Base-by-base conservation (phyloP, 176 grass and related monocot genomes). In the Avena sativa region DNA sequence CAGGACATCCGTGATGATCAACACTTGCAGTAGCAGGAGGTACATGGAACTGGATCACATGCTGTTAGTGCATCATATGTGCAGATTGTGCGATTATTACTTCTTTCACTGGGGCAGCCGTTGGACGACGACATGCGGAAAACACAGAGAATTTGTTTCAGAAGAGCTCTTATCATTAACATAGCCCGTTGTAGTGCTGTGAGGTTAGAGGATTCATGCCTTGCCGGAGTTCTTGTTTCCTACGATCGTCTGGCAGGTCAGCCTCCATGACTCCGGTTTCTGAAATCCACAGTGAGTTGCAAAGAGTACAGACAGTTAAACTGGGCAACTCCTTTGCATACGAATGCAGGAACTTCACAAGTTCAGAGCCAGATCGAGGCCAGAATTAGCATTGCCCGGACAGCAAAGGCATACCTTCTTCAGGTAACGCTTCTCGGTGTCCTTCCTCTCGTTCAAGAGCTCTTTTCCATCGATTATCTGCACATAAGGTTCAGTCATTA, bases 201-300 rank as follows among this genome's bases (percentile, higher is more conserved):
- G 51, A 55, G 48, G 6, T 36, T 12, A 56, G 47, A 2, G 40
- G 23, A 63, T 56, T 11, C 79, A 28, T 91, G 90, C 92, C 93
- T 98, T 96, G 92, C 96, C 96, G 75, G 89, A 92, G 62, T 96
- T 98, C 89, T 96, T 96, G 61, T 94, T 92, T 46, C 96, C 93
- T 20, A 98, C 92, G 87, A 98, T 98, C 46, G 90, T 98, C 91
- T 98, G 96, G 78, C 96, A 98, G 59, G 93, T 89, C 43, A 98
- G 92, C 78, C 93, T 90, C 96, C 96, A 98, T 57, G 96, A 96
- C 67, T 94, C 93, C 9, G 96, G 93, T 87, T 98, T 98, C 96
- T 98, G 86, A 23, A 17, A 79, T 2, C 60, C 15, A 19, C 12
- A 86, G 6, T 1, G 17, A 81, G 79, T 16, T 63, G 9, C 15